These are phyloP conservation scores for Blastobotrys niveus DNA, from an alignment of 1,139 yeast genomes.

Conservation along the genomic window DNA sequence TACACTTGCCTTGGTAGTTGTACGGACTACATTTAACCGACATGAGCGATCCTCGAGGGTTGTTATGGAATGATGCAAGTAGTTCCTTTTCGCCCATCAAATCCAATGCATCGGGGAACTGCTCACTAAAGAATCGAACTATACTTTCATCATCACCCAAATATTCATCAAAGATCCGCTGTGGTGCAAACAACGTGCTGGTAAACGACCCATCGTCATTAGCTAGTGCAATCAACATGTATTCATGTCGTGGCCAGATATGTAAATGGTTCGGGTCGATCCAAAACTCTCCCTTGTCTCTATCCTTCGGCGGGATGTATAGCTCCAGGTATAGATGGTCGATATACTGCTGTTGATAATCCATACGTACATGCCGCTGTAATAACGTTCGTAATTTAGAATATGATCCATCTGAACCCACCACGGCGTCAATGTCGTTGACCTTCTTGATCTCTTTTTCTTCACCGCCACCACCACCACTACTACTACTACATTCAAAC, in stretches of 20 bases:
- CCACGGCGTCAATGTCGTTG: conserved; percentile 48
- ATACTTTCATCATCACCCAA: conserved; percentile 34
- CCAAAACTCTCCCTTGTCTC: conserved; percentile 38
- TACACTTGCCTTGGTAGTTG: conserved; percentile 55
- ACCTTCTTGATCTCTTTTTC: conserved; percentile 17
- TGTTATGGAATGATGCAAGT: conserved; percentile 45
- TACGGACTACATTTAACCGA: conserved; percentile 59
- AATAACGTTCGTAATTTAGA: conserved; percentile 68
- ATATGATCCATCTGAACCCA: conserved; percentile 87
- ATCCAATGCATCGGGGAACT: conserved; percentile 70
- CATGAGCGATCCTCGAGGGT: conserved; percentile 74
- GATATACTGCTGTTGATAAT: conserved; percentile 68
- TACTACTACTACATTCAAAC: conserved; percentile 10
- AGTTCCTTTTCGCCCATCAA: conserved; percentile 60
- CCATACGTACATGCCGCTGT: conserved; percentile 61
- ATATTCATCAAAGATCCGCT: conserved; percentile 57
- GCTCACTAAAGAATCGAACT: conserved; percentile 46
- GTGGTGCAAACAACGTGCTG: conserved; percentile 82
- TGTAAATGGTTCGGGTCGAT: conserved; percentile 77
- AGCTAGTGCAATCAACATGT: conserved; percentile 86
- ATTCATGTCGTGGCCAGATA: conserved; percentile 86
- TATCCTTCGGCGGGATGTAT: conserved; percentile 48
- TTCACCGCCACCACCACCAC: conserved; percentile 8
- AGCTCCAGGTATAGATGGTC: conserved; percentile 82
- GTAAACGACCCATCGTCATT: conserved; percentile 84